Evolutionary conservation across 306 rosid genomes (phyloP), one percentile per base, ranked within the genome.

Genomic region (Echinosophora koreensis): DNA sequence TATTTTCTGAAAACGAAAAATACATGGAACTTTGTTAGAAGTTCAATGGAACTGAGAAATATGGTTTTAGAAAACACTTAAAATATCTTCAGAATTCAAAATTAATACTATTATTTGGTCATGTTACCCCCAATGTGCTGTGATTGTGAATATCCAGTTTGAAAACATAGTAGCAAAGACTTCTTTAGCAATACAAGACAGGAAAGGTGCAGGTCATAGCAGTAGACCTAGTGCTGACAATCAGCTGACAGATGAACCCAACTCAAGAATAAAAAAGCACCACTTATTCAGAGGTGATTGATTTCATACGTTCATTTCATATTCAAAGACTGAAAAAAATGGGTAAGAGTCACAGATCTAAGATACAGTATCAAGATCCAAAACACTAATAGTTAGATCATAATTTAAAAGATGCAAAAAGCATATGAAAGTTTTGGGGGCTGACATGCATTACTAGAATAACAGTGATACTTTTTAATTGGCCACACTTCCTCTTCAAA

Each of bases 1-100:
- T 73, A 89, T 81, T 89, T 88, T 92, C 98, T 94, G 91, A 76
- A 82, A 82, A 67, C 32, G 67, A 22, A 68, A 46, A 57, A 32
- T 34, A 51, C 41, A 66, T 18, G 13, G 28, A 67, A 61, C 63
- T 3, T 39, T 6, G 34, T 62, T 47, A 42, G 57, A 69, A 41
- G 69, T 5, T 54, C 76, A 55, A 18, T n/a, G 56, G 65, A 73
- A 18, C 14, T 56, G 60, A 80, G 28, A 76, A 44, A 74, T 50
- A 4, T 74, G 55, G 77, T 41, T 72, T 6, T 6, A 27, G 63
- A 49, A 34, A 39, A 72, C 30, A 39, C 55, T 51, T 35, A 17
- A 39, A 30, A 47, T 27, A 18, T 65, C 35, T 32, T 15, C 51
- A 75, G 28, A 27, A 69, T 69, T 72, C 66, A 84, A 61, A 75